Conservation (phyloP, 1,284 basidiomycete genomes). For the Rhodotorula sp. region DNA sequence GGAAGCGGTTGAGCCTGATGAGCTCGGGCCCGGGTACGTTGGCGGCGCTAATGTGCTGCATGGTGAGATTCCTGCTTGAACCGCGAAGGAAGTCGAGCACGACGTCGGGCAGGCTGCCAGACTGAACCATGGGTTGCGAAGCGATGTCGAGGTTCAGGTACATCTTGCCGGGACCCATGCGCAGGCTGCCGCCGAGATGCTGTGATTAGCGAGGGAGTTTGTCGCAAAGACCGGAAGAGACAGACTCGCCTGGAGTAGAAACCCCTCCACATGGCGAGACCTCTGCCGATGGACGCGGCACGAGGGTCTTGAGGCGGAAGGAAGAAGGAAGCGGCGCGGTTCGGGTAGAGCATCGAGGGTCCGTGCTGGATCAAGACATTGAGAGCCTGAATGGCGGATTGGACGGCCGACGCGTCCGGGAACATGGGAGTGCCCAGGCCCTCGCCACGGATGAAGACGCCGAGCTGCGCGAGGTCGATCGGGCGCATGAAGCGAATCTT, state of each 20-base stretch:
- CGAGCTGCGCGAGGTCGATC: constrained; percentile 19
- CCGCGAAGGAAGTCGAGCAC: constrained; percentile 7
- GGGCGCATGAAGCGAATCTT: constrained; percentile 15
- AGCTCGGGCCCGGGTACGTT: background rate
- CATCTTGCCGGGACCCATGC: background rate
- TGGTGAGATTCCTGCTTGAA: background rate
- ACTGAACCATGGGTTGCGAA: constrained; percentile 1
- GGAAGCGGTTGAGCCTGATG: constrained; percentile 8
- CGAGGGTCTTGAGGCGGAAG: constrained; percentile 6
- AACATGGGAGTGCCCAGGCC: no score
- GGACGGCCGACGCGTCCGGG: background rate
- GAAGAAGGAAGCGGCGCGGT: constrained; percentile 19
- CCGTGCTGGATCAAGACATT: constrained; percentile 26
- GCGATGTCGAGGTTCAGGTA: constrained; percentile 18
- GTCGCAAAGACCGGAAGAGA: no score
- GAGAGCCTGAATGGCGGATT: constrained; percentile 15
- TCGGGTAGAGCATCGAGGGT: constrained; percentile 8
- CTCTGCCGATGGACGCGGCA: background rate
- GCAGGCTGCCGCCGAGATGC: background rate
- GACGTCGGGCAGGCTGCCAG: constrained; percentile 1
- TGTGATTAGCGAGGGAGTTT: no score
- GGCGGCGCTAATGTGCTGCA: background rate
- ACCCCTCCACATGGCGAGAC: constrained; percentile 20
- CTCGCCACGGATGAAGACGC: constrained; percentile 9
- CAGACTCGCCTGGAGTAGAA: constrained; percentile 2